phyloP scores from a whole-genome alignment of 495 filamentous ascomycete species.

The Lophiostoma macrostomum region DNA sequence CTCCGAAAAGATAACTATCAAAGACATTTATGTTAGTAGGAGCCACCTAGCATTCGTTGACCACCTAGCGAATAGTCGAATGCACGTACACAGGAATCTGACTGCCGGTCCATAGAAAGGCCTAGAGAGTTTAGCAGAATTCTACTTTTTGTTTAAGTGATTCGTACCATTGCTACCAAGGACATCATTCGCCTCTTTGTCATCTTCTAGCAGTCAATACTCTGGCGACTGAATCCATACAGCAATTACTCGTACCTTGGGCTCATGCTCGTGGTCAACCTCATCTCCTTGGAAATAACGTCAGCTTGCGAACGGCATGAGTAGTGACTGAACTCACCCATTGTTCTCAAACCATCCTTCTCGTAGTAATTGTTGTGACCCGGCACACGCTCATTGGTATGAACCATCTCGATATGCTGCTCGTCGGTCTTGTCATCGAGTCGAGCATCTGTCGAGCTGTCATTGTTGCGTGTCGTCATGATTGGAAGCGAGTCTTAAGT shows the following conservation, averaged over 20 bases:
- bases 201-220: slow-evolving; percentile 46
- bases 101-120: slow-evolving; percentile 63
- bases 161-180: slow-evolving; percentile 54
- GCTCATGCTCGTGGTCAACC: slow-evolving; percentile 51
- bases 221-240: background rate
- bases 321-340: background rate
- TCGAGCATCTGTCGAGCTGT: slow-evolving; percentile 3
- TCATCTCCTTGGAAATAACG: slow-evolving; percentile 5
- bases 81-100: slow-evolving; percentile 60
- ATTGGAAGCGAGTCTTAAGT: background rate
- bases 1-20: slow-evolving; percentile 53
- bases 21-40: too few relatives aligned
- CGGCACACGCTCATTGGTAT: slow-evolving; percentile 33
- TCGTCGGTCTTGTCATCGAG: background rate
- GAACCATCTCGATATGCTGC: slow-evolving; percentile 11
- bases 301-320: background rate
- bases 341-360: slow-evolving; percentile 38
- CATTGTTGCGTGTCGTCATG: slow-evolving; percentile 7
- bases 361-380: slow-evolving; percentile 49
- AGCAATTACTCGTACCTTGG: slow-evolving; percentile 31
- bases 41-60: too few relatives aligned
- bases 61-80: too few relatives aligned
- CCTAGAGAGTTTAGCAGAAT: slow-evolving; percentile 5
- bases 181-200: slow-evolving; percentile 56
- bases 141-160: too few relatives aligned